phyloP scores from a whole-genome alignment of 495 filamentous ascomycete genomes.

The Penicillium cataractarum region DNA sequence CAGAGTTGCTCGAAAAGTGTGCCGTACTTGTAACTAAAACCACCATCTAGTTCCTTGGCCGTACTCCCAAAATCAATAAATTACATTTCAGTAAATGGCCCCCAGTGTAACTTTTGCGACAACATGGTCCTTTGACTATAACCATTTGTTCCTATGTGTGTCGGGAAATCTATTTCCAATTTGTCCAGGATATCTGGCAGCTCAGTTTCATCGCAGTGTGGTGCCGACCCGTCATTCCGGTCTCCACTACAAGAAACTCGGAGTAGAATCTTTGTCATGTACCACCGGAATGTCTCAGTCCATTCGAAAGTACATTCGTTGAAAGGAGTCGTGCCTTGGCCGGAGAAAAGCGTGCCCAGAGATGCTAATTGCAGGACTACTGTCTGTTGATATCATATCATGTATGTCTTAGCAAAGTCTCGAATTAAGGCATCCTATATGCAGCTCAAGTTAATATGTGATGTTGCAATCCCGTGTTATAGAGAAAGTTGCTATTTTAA shows the following conservation, averaged over 20 bases:
- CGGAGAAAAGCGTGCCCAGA: background rate
- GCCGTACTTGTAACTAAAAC: background rate
- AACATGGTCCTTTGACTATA: background rate
- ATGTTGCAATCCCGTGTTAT: background rate
- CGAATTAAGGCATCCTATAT: background rate
- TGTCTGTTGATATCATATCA: background rate
- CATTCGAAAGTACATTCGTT: too few species aligned
- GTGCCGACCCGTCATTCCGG: background rate
- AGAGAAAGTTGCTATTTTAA: background rate
- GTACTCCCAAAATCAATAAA: background rate
- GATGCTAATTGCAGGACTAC: background rate
- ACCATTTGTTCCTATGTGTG: background rate
- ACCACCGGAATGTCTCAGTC: conserved; percentile 14
- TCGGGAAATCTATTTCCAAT: background rate
- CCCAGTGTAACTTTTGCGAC: background rate
- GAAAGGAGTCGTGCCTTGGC: too few species aligned
- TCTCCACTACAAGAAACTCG: background rate
- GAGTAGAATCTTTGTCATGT: conserved; percentile 9
- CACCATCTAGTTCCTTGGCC: background rate
- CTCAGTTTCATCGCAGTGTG: conserved; percentile 16
- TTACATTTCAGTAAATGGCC: background rate
- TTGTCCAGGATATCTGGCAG: background rate
- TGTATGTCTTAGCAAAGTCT: conserved; percentile 4
- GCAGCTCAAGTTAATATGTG: background rate
- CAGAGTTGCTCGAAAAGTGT: background rate